Evolutionary conservation across 2,329 filamentous ascomycete species (phyloP), one percentile per base, ranked within the genome.

Genomic region (Davidsoniella neocaledoniae): DNA sequence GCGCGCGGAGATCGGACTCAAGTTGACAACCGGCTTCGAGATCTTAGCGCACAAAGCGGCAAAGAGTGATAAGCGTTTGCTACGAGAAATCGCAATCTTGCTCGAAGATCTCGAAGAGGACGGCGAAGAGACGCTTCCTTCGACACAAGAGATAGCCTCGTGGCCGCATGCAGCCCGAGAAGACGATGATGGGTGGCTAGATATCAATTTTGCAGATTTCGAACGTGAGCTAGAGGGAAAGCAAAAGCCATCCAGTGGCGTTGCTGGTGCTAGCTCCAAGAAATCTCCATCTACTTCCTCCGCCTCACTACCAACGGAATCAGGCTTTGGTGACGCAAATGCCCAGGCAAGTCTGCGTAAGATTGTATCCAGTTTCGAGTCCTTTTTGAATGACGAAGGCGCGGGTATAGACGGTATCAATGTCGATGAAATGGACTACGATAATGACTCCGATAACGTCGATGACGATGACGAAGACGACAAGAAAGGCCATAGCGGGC

Each of bases 341-440:
- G 76, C 80, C 0, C 79, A 88, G 58, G 77, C 79, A 4, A 83
- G 94, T 60, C 68, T 98, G 19, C 80, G 83, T 49, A 90, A 90
- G 59, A 94, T 96, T 61, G 91, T 98, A 0, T 82, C 84, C 43
- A 77, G 86, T n/a, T 96, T 98, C 59, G 87, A 95, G 59, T 72
- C 83, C 10, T 96, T 98, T 57, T 65, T 98, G 43, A 85, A 93
- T 50, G 86, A 96, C 57, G 83, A 93, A 9, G 74, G 73, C 43
- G 86, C 87, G 0, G 88, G 84, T 1, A 62, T 79, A 5, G 87
- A 94, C 43, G 90, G 87, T 0, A 84, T 81, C 0, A 79, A 86
- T 53, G 63, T 85, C 10, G 62, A 69, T 8, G 66, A 70, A 2
- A 66, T 72, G 5, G 68, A 71, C 4, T 64, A 63, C 4, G 67